Evolutionary conservation across 2,329 filamentous ascomycete genomes (phyloP).

Genomic region (Pseudogymnoascus pannorum): DNA sequence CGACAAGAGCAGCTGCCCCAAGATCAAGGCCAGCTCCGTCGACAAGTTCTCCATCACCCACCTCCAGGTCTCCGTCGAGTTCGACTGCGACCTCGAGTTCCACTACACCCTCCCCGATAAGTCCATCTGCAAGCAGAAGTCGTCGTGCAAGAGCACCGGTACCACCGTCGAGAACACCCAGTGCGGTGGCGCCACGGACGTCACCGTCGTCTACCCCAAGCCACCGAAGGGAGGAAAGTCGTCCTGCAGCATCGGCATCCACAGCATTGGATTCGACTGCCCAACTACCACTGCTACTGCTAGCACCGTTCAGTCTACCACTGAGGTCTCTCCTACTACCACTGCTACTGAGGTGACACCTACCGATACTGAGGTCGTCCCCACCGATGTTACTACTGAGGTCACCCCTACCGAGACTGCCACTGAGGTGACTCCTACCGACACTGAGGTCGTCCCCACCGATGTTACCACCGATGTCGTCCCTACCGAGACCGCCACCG

Average conservation of each 20-base stretch:
- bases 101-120: slow-evolving; percentile 82
- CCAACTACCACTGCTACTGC: slow-evolving; percentile 19
- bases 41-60: slow-evolving; percentile 66
- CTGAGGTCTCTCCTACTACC: too few relatives aligned
- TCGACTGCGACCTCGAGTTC: slow-evolving; percentile 75
- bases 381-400: too few relatives aligned
- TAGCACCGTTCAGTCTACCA: slow-evolving; percentile 17
- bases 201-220: slow-evolving; percentile 59
- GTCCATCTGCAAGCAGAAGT: slow-evolving; percentile 70
- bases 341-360: too few relatives aligned
- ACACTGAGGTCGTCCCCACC: too few relatives aligned
- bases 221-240: slow-evolving; percentile 45
- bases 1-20: slow-evolving; percentile 44
- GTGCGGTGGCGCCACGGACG: slow-evolving; percentile 83
- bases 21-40: slow-evolving; percentile 44
- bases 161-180: slow-evolving; percentile 72
- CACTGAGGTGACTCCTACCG: too few relatives aligned
- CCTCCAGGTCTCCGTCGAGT: slow-evolving; percentile 66
- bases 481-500: too few relatives aligned
- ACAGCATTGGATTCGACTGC: slow-evolving; percentile 71
- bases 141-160: slow-evolving; percentile 59
- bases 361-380: too few relatives aligned
- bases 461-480: too few relatives aligned
- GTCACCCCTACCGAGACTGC: too few relatives aligned
- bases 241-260: slow-evolving; percentile 66